Evolutionary conservation across 2,329 filamentous ascomycete genomes (phyloP), one percentile per base, ranked within the genome.

Genomic region (Pyrenophora seminiperda): DNA sequence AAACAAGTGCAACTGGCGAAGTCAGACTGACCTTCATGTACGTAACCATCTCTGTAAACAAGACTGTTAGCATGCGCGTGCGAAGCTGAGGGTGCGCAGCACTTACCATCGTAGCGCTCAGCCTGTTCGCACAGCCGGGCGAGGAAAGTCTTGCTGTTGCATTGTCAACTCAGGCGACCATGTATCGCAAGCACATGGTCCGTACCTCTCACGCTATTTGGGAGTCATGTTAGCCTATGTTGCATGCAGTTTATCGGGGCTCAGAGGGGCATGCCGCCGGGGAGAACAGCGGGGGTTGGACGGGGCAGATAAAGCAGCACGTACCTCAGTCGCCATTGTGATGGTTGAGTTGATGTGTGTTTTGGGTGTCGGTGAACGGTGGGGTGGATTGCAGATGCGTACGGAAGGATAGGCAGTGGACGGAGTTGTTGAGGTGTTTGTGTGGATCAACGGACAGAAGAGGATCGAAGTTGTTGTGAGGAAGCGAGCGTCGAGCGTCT

Each of bases 101-200:
- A 75, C 83, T 77, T 76, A 86, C 83, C 94, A 93, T 99, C 93
- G 82, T 99, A 99, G 76, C 93, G 93, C 86, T 97, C 94, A 77
- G 94, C 94, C 87, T 99, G 94, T 90, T 97, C 94, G 85, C 94
- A 97, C 77, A 99, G 91, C 83, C 94, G 88, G 79, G 94, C 94
- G 79, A 97, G 91, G 86, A 97, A 97, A 76, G 94, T 97, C 88
- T 97, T 97, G 70, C 71, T 74, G 64, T 59, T 49, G 41, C 39
- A 14, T 47, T 39, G 70, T 73, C 63, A 73, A 68, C n/a, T n/a
- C n/a, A n/a, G n/a, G n/a, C 67, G 55, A 48, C 37, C 20, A 39
- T 22, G 46, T 37, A 43, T 49, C 38, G 59, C 46, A 55, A 52
- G 61, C 54, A 50, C 49, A 49, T 37, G 40, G 40, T 41, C 45